Evolutionary conservation across 2,329 filamentous ascomycete genomes (phyloP).

Genomic region (Pseudogymnoascus sp.): DNA sequence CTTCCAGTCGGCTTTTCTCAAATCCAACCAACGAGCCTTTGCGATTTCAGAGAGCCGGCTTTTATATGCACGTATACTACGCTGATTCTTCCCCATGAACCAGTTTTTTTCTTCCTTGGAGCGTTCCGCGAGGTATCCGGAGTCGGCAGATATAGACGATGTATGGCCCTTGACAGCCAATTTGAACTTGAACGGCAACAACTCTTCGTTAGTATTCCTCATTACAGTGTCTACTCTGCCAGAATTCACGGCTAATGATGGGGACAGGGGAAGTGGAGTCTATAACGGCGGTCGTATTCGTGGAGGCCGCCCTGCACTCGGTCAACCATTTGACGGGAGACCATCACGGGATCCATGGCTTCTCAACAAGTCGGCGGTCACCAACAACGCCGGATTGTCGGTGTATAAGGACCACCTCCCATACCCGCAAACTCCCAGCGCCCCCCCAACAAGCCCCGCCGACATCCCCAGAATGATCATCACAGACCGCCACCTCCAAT

Average conservation of each 20-base stretch:
- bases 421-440: not conserved
- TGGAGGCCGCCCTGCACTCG: not conserved
- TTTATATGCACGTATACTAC: constrained; percentile 5
- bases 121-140: not conserved
- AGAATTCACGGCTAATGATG: not conserved
- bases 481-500: constrained; percentile 20
- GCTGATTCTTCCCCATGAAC: not conserved
- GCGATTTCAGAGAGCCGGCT: not conserved
- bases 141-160: constrained; percentile 4
- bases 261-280: not conserved
- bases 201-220: not conserved
- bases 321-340: not conserved
- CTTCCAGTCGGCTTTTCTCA: not conserved
- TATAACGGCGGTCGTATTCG: not conserved
- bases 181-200: not conserved
- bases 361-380: not conserved
- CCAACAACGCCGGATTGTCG: not conserved
- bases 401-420: not conserved
- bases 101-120: not conserved
- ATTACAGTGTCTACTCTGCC: too few relatives aligned
- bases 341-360: not conserved
- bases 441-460: constrained; percentile 20
- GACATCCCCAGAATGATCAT: constrained; percentile 16
- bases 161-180: not conserved
- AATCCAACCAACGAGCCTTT: not conserved